Conservation (phyloP, 305 asterid genomes). For the Coffea humblotiana region DNA sequence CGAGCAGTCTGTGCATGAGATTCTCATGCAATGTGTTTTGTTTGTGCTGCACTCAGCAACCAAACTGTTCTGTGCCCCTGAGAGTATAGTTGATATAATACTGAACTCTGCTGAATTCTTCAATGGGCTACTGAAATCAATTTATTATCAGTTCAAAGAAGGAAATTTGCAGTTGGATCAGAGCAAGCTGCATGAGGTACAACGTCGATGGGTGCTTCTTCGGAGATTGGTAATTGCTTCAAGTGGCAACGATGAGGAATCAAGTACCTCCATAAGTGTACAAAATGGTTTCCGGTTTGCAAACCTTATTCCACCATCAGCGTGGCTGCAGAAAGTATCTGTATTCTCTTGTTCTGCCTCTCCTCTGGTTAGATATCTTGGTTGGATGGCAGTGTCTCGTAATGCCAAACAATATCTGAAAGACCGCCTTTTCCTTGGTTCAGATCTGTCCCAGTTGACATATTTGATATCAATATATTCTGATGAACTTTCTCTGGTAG, state of each 20-base stretch:
- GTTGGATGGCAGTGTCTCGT: constrained; percentile 97
- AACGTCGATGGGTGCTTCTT: constrained; percentile 81
- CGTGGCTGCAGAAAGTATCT: constrained; percentile 84
- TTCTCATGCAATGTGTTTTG: constrained; percentile 86
- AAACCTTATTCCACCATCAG: constrained; percentile 75
- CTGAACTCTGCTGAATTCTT: constrained; percentile 69
- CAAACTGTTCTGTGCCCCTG: constrained; percentile 70
- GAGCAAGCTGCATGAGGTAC: constrained; percentile 64
- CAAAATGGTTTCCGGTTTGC: constrained; percentile 74
- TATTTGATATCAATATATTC: constrained; percentile 71
- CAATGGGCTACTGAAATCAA: constrained; percentile 48
- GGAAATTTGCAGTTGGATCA: constrained; percentile 48
- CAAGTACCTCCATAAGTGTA: constrained; percentile 44
- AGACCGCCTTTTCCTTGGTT: constrained; percentile 89
- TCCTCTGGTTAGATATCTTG: constrained; percentile 82
- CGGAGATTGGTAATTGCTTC: constrained; percentile 84
- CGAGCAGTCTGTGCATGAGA: constrained; percentile 74
- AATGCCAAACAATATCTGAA: constrained; percentile 77
- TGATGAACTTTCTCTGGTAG: constrained; percentile 81
- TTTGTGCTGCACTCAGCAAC: constrained; percentile 93
- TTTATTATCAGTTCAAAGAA: constrained; percentile 59
- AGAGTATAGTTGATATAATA: constrained; percentile 78
- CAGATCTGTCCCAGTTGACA: constrained; percentile 80
- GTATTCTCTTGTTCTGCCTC: constrained; percentile 65
- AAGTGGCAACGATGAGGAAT: constrained; percentile 78